Percentiles rank a stretch among this genome's conserved stretches.
These are phyloP conservation scores for Athelia psychrophila DNA, from an alignment of 1,284 basidiomycete species.

Conservation along the genomic window DNA sequence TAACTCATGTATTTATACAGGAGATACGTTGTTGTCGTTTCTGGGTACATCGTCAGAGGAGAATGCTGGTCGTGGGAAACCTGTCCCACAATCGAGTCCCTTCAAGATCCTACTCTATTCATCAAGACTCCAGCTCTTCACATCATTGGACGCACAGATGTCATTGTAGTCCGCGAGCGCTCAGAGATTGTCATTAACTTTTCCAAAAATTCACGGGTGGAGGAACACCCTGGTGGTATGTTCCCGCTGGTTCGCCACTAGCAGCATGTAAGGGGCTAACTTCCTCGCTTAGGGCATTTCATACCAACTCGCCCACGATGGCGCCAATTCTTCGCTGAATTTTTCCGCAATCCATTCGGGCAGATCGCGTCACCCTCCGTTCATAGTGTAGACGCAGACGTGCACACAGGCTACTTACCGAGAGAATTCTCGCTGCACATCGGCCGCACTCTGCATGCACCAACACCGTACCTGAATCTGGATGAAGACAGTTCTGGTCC, in stretches of 20 bases:
- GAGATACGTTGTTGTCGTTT: conserved; percentile 7
- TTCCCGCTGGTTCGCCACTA: background rate
- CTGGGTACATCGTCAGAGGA: conserved; percentile 10
- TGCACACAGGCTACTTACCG: too few species aligned
- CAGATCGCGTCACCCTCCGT: conserved; percentile 8
- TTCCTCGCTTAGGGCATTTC: conserved; percentile 7
- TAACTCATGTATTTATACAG: background rate
- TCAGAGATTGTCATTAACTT: conserved; percentile 5
- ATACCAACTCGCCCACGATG: conserved; percentile 8
- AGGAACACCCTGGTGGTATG: conserved; percentile 9
- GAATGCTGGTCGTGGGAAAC: conserved; percentile 9
- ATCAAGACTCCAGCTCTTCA: conserved; percentile 7
- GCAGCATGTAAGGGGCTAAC: too few species aligned
- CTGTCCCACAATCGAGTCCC: conserved; percentile 2
- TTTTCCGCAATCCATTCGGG: conserved; percentile 7
- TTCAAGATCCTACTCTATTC: background rate
- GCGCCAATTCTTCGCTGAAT: conserved; percentile 9
- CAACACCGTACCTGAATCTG: too few species aligned
- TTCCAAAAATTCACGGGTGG: conserved; percentile 5
- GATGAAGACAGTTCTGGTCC: too few species aligned
- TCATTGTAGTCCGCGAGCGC: conserved; percentile 10
- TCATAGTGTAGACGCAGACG: too few species aligned
- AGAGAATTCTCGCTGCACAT: too few species aligned
- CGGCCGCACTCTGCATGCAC: too few species aligned
- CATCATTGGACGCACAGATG: conserved; percentile 8